A percentile compares a stretch with the other conserved stretches of the same genome.
phyloP scores from a whole-genome alignment of 2,329 filamentous ascomycete species.

The Coniochaeta ligniaria region DNA sequence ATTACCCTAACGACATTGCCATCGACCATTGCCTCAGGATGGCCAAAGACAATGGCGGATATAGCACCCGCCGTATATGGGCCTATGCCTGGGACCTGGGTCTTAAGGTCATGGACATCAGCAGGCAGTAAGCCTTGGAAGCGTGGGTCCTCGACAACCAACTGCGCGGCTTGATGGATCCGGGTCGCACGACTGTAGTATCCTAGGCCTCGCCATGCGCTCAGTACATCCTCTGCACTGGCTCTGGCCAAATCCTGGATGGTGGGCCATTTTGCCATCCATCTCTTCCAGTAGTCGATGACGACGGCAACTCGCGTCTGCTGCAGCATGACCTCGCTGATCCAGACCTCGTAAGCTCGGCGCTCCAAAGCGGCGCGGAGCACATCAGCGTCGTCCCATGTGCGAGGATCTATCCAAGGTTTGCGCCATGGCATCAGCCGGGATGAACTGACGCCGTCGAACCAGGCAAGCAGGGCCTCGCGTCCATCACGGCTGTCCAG shows the following conservation, averaged over 20 bases:
- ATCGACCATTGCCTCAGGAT: conserved; percentile 53
- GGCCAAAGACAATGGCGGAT: conserved; percentile 54
- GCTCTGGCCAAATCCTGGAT: conserved; percentile 49
- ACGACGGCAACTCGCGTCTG: conserved; percentile 57
- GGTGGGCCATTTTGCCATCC: conserved; percentile 55
- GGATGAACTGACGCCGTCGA: conserved; percentile 34
- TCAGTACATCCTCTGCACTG: conserved; percentile 45
- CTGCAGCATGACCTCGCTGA: conserved; percentile 61
- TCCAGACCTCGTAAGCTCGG: conserved; percentile 60
- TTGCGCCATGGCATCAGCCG: conserved; percentile 56
- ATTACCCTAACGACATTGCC: conserved; percentile 57
- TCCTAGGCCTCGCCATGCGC: conserved; percentile 53
- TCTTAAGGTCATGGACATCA: conserved; percentile 35
- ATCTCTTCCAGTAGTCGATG: conserved; percentile 55
- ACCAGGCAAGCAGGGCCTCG: conserved; percentile 40
- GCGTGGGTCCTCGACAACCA: conserved; percentile 33
- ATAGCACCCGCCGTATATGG: conserved; percentile 58
- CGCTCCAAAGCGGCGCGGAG: conserved; percentile 37
- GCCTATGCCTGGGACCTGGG: conserved; percentile 51
- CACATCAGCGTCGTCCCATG: conserved; percentile 17
- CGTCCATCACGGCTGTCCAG: conserved; percentile 29
- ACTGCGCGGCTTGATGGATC: conserved; percentile 48
- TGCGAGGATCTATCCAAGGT: conserved; percentile 41
- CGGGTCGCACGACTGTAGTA: conserved; percentile 59
- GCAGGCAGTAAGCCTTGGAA: conserved; percentile 43